Conservation (phyloP, 257 asterid species). For the Penstemon barbatus region DNA sequence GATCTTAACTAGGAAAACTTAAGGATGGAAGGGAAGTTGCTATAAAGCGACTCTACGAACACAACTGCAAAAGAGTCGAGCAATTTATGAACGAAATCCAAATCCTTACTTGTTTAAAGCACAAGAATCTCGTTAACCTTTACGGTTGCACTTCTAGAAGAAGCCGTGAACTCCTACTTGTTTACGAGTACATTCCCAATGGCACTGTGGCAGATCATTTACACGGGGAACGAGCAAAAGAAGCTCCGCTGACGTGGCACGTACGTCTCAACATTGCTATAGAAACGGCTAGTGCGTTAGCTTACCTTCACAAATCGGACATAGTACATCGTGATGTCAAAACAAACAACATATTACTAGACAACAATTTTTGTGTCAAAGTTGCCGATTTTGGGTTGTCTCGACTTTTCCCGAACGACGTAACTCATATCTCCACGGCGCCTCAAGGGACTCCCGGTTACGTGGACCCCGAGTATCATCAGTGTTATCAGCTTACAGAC, state of each 20-base stretch:
- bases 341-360: conserved; percentile 71
- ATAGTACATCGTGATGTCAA: conserved; percentile 75
- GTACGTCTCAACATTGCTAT: conserved; percentile 66
- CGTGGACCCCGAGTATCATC: conserved; percentile 80
- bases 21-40: conserved; percentile 86
- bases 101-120: conserved; percentile 64
- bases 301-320: conserved; percentile 72
- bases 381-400: conserved; percentile 90
- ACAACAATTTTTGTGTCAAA: conserved; percentile 53
- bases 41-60: conserved; percentile 73
- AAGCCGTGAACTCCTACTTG: conserved; percentile 74
- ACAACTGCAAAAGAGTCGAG: conserved; percentile 65
- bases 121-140: conserved; percentile 64
- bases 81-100: conserved; percentile 74
- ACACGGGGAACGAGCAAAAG: conserved; percentile 47
- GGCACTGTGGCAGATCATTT: conserved; percentile 80
- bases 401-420: conserved; percentile 56
- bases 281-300: conserved; percentile 64
- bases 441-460: conserved; percentile 91
- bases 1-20: conserved; percentile 52
- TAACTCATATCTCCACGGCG: conserved; percentile 75
- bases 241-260: conserved; percentile 53
- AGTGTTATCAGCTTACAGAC: conserved; percentile 64
- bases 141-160: conserved; percentile 76
- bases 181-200: conserved; percentile 71